A percentile compares a stretch with the other conserved stretches of the same genome.
phyloP scores from a whole-genome alignment of 192 early-diverging fungal genomes.

The Coemansia sp. region DNA sequence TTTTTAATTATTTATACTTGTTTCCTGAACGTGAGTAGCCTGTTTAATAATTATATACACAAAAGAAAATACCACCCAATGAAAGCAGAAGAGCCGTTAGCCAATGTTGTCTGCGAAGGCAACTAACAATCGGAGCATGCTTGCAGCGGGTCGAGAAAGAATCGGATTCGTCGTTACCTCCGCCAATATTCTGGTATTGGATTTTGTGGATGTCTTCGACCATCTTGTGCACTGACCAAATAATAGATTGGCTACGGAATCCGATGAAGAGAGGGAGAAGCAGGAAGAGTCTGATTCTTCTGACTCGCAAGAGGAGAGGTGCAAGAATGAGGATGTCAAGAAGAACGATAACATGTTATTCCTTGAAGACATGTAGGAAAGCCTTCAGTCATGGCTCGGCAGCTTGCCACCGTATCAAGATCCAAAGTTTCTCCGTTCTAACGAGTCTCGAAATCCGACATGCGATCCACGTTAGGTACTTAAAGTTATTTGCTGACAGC shows the following conservation, averaged over 20 bases:
- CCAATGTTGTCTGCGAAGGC: no score
- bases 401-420: not conserved
- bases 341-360: not conserved
- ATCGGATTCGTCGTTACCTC: no score
- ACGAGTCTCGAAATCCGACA: not conserved
- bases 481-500: constrained; percentile 8
- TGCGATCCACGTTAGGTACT: not conserved
- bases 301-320: not conserved
- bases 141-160: no score
- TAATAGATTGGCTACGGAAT: not conserved
- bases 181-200: no score
- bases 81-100: no score
- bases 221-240: not conserved
- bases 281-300: not conserved
- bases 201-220: no score
- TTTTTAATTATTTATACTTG: no score
- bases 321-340: not conserved
- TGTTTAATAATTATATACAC: no score
- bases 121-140: no score
- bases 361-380: not conserved
- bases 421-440: constrained; percentile 13
- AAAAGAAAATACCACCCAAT: no score
- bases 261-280: not conserved
- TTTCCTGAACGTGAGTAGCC: no score
- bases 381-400: not conserved